Evolutionary conservation across 768 basidiomycete genomes (phyloP).

Genomic region (Rhizopogon sp.): DNA sequence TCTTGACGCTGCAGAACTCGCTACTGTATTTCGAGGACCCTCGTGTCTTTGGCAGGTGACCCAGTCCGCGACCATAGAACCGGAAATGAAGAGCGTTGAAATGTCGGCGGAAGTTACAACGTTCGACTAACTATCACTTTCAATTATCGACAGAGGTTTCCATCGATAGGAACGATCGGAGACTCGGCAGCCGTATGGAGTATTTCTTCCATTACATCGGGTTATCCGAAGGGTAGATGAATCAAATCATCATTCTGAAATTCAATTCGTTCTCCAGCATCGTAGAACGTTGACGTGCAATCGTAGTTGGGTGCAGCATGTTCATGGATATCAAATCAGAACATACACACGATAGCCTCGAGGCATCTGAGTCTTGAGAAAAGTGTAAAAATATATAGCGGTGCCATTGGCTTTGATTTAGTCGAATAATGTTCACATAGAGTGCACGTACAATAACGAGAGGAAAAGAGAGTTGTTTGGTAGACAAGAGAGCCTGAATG

Average conservation of each 20-base stretch:
- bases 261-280: not conserved
- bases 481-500: not conserved
- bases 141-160: slow-evolving; percentile 7
- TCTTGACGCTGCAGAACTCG: slow-evolving; percentile 6
- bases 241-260: not conserved
- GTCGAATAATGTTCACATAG: slow-evolving; percentile 2
- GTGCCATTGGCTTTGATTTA: slow-evolving; percentile 11
- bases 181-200: slow-evolving; percentile 5
- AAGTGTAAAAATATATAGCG: slow-evolving; percentile 6
- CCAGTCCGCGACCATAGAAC: slow-evolving; percentile 1
- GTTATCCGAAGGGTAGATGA: not conserved
- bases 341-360: slow-evolving; percentile 15
- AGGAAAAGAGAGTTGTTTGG: not conserved
- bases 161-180: slow-evolving; percentile 16
- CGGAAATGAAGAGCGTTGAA: slow-evolving; percentile 3
- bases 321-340: not conserved
- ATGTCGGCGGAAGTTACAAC: slow-evolving; percentile 6
- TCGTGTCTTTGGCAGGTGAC: slow-evolving; percentile 7
- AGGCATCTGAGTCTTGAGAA: slow-evolving; percentile 10
- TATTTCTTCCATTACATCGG: not conserved
- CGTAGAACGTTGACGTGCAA: not conserved
- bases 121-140: slow-evolving; percentile 5
- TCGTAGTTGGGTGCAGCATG: slow-evolving; percentile 1
- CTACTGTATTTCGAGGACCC: slow-evolving; percentile 3
- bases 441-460: not conserved